Percentiles rank a stretch among this genome's conserved stretches.
These are phyloP conservation scores for Dissophora globulifera DNA, from an alignment of 192 early-diverging fungal genomes.

Conservation along the genomic window DNA sequence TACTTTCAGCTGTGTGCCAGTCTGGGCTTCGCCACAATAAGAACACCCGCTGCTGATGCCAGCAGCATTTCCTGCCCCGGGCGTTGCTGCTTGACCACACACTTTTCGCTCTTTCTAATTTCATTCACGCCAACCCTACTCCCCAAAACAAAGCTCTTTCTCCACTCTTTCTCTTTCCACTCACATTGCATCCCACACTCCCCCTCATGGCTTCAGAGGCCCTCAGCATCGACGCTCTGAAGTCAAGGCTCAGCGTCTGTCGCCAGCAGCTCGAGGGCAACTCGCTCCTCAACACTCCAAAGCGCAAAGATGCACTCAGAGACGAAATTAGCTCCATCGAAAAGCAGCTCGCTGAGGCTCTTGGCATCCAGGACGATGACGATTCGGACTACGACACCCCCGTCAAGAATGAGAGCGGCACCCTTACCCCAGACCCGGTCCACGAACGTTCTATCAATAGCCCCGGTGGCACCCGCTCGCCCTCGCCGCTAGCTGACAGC, in stretches of 20 bases:
- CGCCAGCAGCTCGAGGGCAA: conserved; percentile 31
- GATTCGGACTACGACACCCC: background rate
- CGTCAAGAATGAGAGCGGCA: background rate
- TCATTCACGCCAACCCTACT: too few species aligned
- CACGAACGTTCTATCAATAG: conserved; percentile 15
- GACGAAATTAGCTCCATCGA: conserved; percentile 24
- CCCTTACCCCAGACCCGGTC: conserved; percentile 4
- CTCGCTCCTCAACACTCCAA: conserved; percentile 28
- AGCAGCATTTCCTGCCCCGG: too few species aligned
- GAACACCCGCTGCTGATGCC: too few species aligned
- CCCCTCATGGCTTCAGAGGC: background rate
- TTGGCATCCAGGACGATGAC: conserved; percentile 29
- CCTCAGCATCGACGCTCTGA: conserved; percentile 15
- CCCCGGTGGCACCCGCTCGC: conserved; percentile 14
- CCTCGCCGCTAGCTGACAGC: background rate
- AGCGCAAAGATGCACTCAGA: conserved; percentile 23
- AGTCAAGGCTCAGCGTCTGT: conserved; percentile 26
- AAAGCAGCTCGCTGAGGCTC: conserved; percentile 8
- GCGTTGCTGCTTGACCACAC: too few species aligned
- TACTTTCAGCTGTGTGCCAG: too few species aligned
- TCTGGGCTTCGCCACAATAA: too few species aligned
- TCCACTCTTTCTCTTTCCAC: background rate
- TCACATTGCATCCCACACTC: too few species aligned
- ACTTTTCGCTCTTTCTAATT: too few species aligned
- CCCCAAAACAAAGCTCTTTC: too few species aligned